Evolutionary conservation across 768 basidiomycete genomes (phyloP), one percentile per base, ranked within the genome.

Genomic region (Russula griseocarnosa): DNA sequence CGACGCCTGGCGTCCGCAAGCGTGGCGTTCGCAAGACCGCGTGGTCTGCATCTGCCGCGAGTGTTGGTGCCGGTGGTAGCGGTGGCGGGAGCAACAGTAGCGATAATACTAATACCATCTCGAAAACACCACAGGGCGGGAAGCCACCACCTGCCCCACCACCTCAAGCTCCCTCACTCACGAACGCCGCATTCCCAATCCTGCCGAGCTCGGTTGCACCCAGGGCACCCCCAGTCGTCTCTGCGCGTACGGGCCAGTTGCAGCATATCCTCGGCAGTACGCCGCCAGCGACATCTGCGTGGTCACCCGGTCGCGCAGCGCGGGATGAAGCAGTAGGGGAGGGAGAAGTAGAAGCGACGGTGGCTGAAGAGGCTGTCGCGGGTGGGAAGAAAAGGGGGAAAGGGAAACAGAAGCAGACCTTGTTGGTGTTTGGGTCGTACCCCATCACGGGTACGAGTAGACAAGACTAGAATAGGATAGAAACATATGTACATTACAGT

Each of bases 341-440:
- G 59, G 14, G 58, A 44, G 62, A 69, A 55, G 32, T 61, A 32
- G 57, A 53, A 9, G 63, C 16, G n/a, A 1, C 30, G 7, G 46
- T 20, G 16, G 16, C 53, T 18, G 53, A n/a, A 0, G 63, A 55
- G 46, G 53, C 24, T 26, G n/a, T 53, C 24, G 63, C 57, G 22
- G 71, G 67, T 0, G 87, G 83, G 69, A 83, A 83, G 38, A 90
- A 85, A 79, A 92, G 90, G 74, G 82, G 83, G 0, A 94, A 92
- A 71, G 85, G 85, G 1, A 92, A 92, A 74, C 84, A 85, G 73
- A 93, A 93, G 76, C 89, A 93, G 79, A 92, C 85, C 10, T 73
- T 94, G 67, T 94, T 93, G 70, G 92, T 79, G 24, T 63, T 85
- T 46, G 83, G 83, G 10, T 76, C 80, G 18, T 82, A 81, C 69